These are phyloP conservation scores for Talaromyces adpressus DNA, from an alignment of 495 filamentous ascomycete genomes.

Conservation along the genomic window DNA sequence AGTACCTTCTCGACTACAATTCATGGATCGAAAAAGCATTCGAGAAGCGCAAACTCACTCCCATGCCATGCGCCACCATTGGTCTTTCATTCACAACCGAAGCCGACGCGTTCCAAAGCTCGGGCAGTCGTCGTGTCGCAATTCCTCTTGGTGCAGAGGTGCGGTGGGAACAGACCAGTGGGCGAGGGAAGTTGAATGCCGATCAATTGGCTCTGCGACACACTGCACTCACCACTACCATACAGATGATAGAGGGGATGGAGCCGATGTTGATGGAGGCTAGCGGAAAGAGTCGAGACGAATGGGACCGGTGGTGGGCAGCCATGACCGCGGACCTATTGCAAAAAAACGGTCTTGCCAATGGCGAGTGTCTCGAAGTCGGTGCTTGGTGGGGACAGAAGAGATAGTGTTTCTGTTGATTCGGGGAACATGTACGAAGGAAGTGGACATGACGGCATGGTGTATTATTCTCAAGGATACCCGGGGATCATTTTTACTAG, in stretches of 20 bases:
- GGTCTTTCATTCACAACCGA: slow-evolving; percentile 75
- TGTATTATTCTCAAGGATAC: slow-evolving; percentile 8
- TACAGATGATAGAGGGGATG: slow-evolving; percentile 80
- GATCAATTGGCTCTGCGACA: slow-evolving; percentile 69
- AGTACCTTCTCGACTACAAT: slow-evolving; percentile 79
- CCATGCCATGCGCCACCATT: slow-evolving; percentile 74
- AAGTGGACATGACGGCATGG: neutral
- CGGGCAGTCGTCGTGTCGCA: slow-evolving; percentile 70
- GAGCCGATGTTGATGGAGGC: slow-evolving; percentile 77
- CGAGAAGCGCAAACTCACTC: slow-evolving; percentile 59
- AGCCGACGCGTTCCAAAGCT: slow-evolving; percentile 58
- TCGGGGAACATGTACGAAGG: too few relatives aligned
- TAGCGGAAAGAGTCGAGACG: slow-evolving; percentile 78
- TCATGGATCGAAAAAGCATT: slow-evolving; percentile 71
- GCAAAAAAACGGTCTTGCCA: slow-evolving; percentile 67
- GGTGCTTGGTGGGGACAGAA: slow-evolving; percentile 93
- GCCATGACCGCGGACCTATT: slow-evolving; percentile 81
- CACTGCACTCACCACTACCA: slow-evolving; percentile 73
- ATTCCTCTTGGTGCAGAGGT: slow-evolving; percentile 73
- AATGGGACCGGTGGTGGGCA: slow-evolving; percentile 88
- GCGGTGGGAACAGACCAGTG: slow-evolving; percentile 70
- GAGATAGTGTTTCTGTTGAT: slow-evolving; percentile 26
- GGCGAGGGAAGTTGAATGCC: slow-evolving; percentile 46
- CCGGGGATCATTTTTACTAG: neutral
- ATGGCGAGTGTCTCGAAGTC: slow-evolving; percentile 86